Conservation (phyloP, 2,329 filamentous ascomycete species). For the Fusarium piperis region DNA sequence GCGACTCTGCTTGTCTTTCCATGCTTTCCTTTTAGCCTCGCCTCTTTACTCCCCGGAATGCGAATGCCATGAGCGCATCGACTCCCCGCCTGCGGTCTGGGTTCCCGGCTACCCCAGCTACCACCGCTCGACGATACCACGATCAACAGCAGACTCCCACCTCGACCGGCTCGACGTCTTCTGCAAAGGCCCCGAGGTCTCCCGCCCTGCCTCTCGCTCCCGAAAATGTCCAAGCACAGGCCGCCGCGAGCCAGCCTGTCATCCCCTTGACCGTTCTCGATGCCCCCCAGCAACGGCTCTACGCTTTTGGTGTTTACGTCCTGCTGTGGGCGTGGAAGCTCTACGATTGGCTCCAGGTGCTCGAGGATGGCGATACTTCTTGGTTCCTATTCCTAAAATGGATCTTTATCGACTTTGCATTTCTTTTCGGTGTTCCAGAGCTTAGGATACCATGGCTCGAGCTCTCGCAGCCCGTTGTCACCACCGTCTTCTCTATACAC, state of each 20-base stretch:
- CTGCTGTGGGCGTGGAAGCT: constrained; percentile 82
- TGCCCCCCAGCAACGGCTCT: constrained; percentile 89
- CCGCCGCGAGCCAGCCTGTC: constrained; percentile 63
- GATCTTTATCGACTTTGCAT: constrained; percentile 85
- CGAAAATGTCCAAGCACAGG: constrained; percentile 47
- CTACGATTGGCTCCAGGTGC: constrained; percentile 83
- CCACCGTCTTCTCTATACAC: constrained; percentile 77
- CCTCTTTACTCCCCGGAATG: constrained; percentile 60
- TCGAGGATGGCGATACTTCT: constrained; percentile 87
- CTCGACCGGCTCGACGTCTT: constrained; percentile 44
- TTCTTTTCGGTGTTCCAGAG: constrained; percentile 86
- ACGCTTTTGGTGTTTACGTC: constrained; percentile 82
- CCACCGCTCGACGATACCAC: constrained; percentile 51
- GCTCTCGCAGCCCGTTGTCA: constrained; percentile 80
- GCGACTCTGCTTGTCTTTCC: constrained; percentile 15
- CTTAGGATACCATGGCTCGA: constrained; percentile 97
- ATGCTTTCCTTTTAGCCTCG: constrained; percentile 31
- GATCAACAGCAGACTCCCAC: constrained; percentile 48
- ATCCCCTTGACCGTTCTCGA: constrained; percentile 87
- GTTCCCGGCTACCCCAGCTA: constrained; percentile 78
- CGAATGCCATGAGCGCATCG: constrained; percentile 81
- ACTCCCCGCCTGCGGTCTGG: constrained; percentile 86
- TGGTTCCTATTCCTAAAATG: constrained; percentile 94
- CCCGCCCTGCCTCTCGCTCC: constrained; percentile 59
- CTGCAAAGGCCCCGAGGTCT: constrained; percentile 43